phyloP scores from a whole-genome alignment of 1,139 yeast species.

The Kodamaea sp. region DNA sequence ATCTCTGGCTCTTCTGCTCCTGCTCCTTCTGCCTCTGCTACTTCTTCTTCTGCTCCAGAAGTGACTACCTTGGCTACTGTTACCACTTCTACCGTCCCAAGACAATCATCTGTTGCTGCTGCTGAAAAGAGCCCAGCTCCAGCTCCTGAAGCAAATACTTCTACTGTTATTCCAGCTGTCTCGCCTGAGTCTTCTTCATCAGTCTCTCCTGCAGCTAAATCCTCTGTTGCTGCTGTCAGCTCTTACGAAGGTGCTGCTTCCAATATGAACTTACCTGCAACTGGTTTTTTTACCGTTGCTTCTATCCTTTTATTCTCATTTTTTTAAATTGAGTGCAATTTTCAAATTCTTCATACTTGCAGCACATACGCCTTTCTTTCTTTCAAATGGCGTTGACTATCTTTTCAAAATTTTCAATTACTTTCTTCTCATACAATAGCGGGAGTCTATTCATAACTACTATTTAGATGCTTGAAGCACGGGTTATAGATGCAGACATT shows the following conservation, averaged over 20 bases:
- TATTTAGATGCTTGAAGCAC: too few relatives aligned
- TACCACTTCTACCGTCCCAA: neutral
- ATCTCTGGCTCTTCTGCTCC: neutral
- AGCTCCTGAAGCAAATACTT: slow-evolving; percentile 1
- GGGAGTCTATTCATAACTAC: too few relatives aligned
- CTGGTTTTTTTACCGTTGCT: slow-evolving; percentile 6
- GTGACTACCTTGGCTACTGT: slow-evolving; percentile 1
- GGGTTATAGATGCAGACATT: too few relatives aligned
- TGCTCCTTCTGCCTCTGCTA: slow-evolving; percentile 1
- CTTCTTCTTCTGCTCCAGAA: slow-evolving; percentile 3
- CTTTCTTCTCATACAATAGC: too few relatives aligned
- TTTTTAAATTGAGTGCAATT: slow-evolving; percentile 1
- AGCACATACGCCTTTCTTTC: too few relatives aligned
- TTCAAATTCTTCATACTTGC: neutral
- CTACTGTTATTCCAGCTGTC: slow-evolving; percentile 2
- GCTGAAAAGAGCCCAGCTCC: slow-evolving; percentile 1
- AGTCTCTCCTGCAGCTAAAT: slow-evolving; percentile 5
- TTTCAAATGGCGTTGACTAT: too few relatives aligned
- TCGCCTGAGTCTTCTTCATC: slow-evolving; percentile 4
- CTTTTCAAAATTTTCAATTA: too few relatives aligned
- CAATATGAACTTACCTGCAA: slow-evolving; percentile 4
- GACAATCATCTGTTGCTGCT: slow-evolving; percentile 1
- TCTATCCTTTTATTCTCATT: slow-evolving; percentile 5
- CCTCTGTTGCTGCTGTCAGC: slow-evolving; percentile 3
- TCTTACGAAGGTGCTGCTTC: slow-evolving; percentile 7